Conservation (phyloP, 177 flowering plant genomes). For the Tripterygium wilfordii region DNA sequence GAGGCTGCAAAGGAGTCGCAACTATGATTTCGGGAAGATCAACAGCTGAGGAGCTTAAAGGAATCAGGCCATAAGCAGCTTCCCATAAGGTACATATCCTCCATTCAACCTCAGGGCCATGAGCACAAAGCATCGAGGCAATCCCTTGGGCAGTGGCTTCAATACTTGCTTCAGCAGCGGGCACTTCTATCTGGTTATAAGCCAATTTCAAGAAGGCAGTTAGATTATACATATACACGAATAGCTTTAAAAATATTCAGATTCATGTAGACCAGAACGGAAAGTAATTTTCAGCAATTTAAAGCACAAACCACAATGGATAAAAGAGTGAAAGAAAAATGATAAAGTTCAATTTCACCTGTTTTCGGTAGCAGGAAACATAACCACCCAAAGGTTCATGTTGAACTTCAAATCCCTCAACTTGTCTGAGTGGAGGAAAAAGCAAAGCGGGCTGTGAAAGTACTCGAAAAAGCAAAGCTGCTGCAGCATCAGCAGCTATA, state of each 20-base stretch:
- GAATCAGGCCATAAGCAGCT: conserved; percentile 95
- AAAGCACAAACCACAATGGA: too few relatives aligned
- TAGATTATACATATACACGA: too few relatives aligned
- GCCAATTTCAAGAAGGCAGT: too few relatives aligned
- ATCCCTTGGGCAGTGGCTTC: conserved; percentile 99
- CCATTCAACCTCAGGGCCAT: conserved; percentile 99
- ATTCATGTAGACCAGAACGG: too few relatives aligned
- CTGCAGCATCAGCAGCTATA: conserved; percentile 97
- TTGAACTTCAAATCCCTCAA: conserved; percentile 81
- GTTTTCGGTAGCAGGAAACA: conserved; percentile 56
- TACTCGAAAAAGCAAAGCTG: conserved; percentile 90
- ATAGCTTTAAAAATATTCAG: too few relatives aligned
- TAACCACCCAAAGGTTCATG: conserved; percentile 69
- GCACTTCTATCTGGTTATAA: conserved; percentile 59
- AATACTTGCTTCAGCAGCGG: conserved; percentile 82
- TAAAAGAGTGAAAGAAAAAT: conserved; percentile 1
- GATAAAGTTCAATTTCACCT: conserved; percentile 36
- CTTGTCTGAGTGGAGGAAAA: conserved; percentile 87
- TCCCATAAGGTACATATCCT: conserved; percentile 99
- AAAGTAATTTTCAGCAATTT: too few relatives aligned
- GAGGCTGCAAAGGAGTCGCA: conserved; percentile 90
- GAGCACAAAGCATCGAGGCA: conserved; percentile 97
- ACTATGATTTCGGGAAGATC: conserved; percentile 95
- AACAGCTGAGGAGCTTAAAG: conserved; percentile 81
- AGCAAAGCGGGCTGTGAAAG: conserved; percentile 96